Evolutionary conservation across 306 rosid species (phyloP), one percentile per base, ranked within the genome.

Genomic region (Clitoria ternatea): DNA sequence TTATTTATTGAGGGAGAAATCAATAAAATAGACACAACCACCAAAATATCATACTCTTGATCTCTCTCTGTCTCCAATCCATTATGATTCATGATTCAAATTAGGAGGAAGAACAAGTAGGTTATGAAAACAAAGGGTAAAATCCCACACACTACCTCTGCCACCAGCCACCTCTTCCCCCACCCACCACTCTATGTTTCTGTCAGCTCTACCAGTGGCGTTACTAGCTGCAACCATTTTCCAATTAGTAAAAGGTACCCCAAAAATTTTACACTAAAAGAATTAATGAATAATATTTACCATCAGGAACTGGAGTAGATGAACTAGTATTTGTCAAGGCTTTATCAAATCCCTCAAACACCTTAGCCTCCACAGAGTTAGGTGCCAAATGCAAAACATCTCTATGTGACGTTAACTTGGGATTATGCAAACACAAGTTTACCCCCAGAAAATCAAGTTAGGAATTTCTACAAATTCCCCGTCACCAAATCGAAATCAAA

Each of bases 351-450:
- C 69, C 93, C 71, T 64, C 53, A 75, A 91, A 91, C 55, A 83
- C 48, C 78, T 89, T 91, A 10, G 93, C 94, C 0, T 81, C 83
- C 0, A 55, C 4, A 4, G 96, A 92, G 61, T 81, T 87, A 1
- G 94, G 91, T 48, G 81, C 13, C 87, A 92, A 80, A 56, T 89
- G 91, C 78, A 92, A 66, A 55, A 92, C 66, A 71, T 86, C 97
- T 91, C n/a, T n/a, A n/a, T n/a, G n/a, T n/a, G n/a, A n/a, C n/a
- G n/a, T n/a, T n/a, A n/a, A n/a, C n/a, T n/a, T n/a, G n/a, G n/a
- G n/a, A n/a, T n/a, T n/a, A n/a, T n/a, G n/a, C n/a, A n/a, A n/a
- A n/a, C n/a, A n/a, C n/a, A n/a, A n/a, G n/a, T n/a, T n/a, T n/a
- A n/a, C n/a, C n/a, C n/a, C n/a, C n/a, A n/a, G n/a, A n/a, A n/a